phyloP scores from a whole-genome alignment of 148 eudicot species.

The Silene uniflora region DNA sequence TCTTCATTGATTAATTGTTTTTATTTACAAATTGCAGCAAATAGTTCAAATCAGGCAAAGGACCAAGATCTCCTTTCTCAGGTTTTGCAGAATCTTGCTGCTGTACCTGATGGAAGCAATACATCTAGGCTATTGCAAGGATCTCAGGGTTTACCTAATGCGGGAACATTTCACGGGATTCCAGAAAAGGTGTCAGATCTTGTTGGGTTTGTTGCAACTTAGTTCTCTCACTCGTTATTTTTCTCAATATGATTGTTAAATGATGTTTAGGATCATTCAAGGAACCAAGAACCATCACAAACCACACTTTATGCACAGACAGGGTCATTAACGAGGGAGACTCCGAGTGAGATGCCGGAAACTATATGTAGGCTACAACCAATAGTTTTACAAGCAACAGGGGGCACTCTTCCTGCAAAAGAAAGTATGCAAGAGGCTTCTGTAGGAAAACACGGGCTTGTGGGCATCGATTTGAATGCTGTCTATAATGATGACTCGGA shows the following conservation, averaged over 20 bases:
- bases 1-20: neutral
- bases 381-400: constrained; percentile 21
- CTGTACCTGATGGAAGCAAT: constrained; percentile 41
- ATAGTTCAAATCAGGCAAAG: constrained; percentile 52
- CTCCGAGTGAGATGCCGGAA: constrained; percentile 24
- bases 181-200: constrained; percentile 53
- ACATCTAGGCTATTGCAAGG: constrained; percentile 40
- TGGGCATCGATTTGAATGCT: constrained; percentile 67
- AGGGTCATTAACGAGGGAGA: constrained; percentile 23
- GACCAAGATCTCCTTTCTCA: constrained; percentile 85
- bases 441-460: constrained; percentile 31
- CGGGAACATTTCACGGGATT: constrained; percentile 38
- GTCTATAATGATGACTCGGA: constrained; percentile 65
- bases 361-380: constrained; percentile 28
- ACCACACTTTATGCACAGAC: constrained; percentile 28
- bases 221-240: neutral
- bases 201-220: neutral
- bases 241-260: constrained; percentile 21
- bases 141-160: constrained; percentile 48
- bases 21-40: constrained; percentile 52
- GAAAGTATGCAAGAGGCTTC: constrained; percentile 28
- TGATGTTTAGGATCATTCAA: constrained; percentile 41
- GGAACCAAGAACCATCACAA: constrained; percentile 30
- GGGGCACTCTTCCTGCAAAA: constrained; percentile 28
- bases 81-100: constrained; percentile 68